Evolutionary conservation across 176 grass and related monocot genomes (phyloP), one percentile per base, ranked within the genome.

Genomic region (Raddia guianensis): DNA sequence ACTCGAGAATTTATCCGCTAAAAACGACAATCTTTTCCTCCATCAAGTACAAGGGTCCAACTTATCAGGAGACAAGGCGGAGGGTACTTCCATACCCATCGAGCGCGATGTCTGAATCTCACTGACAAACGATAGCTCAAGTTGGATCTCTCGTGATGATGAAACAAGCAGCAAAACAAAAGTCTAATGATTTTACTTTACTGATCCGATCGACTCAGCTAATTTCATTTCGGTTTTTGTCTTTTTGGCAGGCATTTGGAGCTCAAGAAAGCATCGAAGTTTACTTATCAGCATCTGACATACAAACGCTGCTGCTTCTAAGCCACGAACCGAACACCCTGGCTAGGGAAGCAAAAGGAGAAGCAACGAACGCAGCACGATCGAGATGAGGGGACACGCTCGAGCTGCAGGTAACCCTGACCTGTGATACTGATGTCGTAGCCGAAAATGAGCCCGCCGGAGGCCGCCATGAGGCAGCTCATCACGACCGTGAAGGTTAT

Each of bases 381-480:
- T 27, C 27, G 80, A 34, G 33, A 52, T 18, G 35, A 56, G 6
- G 13, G 8, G 27, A 27, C 49, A 9, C 21, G 3, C 18, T 16
- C 16, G 42, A 20, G 52, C 16, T 34, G 49, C n/a, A 18, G 11
- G 18, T 19, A 9, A 32, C 4, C 37, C 87, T 84, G 54, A 88
- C 92, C 92, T 86, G 92, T 91, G 33, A 94, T 84, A 9, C 92
- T 90, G 75, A 94, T 91, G 72, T 94, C 88, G 83, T 94, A 94
- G 7, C 92, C 88, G 66, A 94, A 94, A 48, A 94, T 94, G 49
- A 94, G 88, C 45, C 92, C 92, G 16, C 92, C 92, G 72, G 92
- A 91, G 46, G 92, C 88, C 70, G 92, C 92, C 88, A 91, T 86
- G 66, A 94, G 71, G 72, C 92, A 91, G 59, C 88, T 94, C 59